Evolutionary conservation across 2,329 filamentous ascomycete genomes (phyloP).

Genomic region (Sordariomycetes sp.): DNA sequence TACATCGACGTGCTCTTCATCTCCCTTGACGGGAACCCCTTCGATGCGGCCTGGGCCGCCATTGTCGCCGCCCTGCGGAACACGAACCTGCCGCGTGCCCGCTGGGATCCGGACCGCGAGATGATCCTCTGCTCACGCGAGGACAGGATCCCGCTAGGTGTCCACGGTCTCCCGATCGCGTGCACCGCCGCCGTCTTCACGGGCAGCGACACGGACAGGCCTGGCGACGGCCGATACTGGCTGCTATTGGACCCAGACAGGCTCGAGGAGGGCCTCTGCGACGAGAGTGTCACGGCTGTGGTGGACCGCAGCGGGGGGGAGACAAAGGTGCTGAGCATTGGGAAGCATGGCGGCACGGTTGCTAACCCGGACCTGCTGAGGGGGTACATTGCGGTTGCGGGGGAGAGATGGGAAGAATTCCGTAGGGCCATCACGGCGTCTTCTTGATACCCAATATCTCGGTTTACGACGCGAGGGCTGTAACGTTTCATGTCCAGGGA

Average conservation of each 20-base stretch:
- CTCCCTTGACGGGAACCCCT: constrained; percentile 80
- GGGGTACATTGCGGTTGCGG: constrained; percentile 8
- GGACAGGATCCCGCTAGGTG: constrained; percentile 38
- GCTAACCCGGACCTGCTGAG: constrained; percentile 42
- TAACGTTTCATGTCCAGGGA: background rate
- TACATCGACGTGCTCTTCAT: constrained; percentile 95
- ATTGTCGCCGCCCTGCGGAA: constrained; percentile 69
- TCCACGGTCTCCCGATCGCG: constrained; percentile 59
- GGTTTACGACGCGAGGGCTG: background rate
- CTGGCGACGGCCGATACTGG: constrained; percentile 44
- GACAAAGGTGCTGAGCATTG: constrained; percentile 53
- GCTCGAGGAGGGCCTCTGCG: constrained; percentile 75
- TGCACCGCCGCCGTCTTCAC: constrained; percentile 70
- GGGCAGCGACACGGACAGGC: constrained; percentile 38
- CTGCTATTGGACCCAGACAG: constrained; percentile 78
- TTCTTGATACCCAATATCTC: constrained; percentile 12
- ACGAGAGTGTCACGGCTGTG: constrained; percentile 71
- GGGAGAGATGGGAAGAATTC: constrained; percentile 9
- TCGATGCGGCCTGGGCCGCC: constrained; percentile 82
- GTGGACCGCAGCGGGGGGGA: constrained; percentile 48
- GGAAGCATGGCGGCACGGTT: constrained; percentile 70
- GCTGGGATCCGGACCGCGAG: constrained; percentile 75
- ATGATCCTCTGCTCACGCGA: constrained; percentile 59
- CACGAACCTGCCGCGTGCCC: constrained; percentile 63
- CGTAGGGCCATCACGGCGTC: constrained; percentile 14